Evolutionary conservation across 2,329 filamentous ascomycete genomes (phyloP).

Genomic region (Fusarium brevicatenulatum): DNA sequence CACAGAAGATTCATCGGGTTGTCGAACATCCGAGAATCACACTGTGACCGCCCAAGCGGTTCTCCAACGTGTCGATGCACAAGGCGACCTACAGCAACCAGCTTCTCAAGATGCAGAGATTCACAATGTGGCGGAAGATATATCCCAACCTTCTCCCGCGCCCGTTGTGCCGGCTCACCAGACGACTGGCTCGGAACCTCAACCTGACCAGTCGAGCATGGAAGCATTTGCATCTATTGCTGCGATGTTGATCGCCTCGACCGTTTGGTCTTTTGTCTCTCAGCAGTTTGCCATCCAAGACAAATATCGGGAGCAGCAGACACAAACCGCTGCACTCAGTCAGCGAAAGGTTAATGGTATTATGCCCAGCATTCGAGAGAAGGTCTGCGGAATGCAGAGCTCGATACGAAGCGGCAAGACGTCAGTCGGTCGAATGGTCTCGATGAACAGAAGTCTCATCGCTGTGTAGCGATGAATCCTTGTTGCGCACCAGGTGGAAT

Average conservation of each 20-base stretch:
- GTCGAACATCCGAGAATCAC: not conserved
- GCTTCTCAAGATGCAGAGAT: conserved; percentile 15
- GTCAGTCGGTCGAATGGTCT: conserved; percentile 17
- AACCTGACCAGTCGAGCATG: not conserved
- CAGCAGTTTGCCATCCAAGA: not conserved
- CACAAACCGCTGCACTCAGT: not conserved
- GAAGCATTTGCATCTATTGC: conserved; percentile 7
- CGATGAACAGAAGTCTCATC: conserved; percentile 20
- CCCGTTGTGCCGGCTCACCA: not conserved
- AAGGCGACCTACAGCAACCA: not conserved
- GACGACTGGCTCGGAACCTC: conserved; percentile 2
- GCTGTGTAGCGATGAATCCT: conserved; percentile 21
- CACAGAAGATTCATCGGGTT: not conserved
- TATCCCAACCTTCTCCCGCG: conserved; percentile 7
- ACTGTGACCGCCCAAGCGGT: not conserved
- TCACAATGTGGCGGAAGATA: conserved; percentile 25
- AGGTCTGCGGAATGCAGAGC: not conserved
- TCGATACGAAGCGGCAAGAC: conserved; percentile 6
- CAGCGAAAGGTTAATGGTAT: not conserved
- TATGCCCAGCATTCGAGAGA: not conserved
- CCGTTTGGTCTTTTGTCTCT: conserved; percentile 17
- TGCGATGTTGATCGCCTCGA: conserved; percentile 12
- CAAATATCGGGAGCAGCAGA: not conserved
- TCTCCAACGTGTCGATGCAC: conserved; percentile 1
- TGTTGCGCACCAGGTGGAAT: not conserved